These are phyloP conservation scores for Corniculantispora saksenae DNA, from an alignment of 2,329 filamentous ascomycete genomes.

Conservation along the genomic window DNA sequence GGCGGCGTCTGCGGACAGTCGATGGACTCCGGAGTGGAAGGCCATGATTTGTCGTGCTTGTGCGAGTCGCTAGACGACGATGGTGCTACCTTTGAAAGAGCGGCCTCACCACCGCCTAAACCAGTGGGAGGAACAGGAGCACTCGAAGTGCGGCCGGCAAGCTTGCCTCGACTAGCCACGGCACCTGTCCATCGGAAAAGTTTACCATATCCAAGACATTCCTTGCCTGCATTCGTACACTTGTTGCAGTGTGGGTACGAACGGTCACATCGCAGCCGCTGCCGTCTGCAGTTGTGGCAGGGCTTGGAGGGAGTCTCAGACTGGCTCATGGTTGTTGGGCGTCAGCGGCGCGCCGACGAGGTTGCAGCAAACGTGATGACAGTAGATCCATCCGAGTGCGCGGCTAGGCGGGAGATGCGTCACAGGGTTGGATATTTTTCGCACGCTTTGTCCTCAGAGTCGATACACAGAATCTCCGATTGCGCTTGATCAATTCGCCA, in stretches of 20 bases:
- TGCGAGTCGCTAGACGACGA: neutral
- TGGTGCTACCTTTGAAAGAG: neutral
- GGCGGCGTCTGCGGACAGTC: conserved; percentile 1
- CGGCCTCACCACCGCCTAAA: neutral
- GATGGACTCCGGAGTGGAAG: neutral
- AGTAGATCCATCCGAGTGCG: neutral
- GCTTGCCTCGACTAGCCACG: conserved; percentile 44
- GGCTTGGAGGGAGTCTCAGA: conserved; percentile 34
- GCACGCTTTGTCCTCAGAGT: neutral
- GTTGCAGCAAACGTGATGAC: neutral
- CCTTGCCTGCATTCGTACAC: conserved; percentile 48
- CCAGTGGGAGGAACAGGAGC: conserved; percentile 26
- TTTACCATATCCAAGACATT: conserved; percentile 56
- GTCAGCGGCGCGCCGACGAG: neutral
- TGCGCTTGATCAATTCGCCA: neutral
- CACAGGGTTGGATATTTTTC: neutral
- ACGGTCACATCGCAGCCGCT: conserved; percentile 54
- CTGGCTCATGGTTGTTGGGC: conserved; percentile 3
- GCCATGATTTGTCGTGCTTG: neutral
- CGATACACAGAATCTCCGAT: neutral
- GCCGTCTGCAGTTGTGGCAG: conserved; percentile 57
- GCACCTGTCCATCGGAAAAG: conserved; percentile 55
- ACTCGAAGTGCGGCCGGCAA: conserved; percentile 42
- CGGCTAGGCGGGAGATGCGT: conserved; percentile 7
- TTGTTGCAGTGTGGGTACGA: conserved; percentile 54